Evolutionary conservation across 2,329 filamentous ascomycete genomes (phyloP).

Genomic region (Metarhizium robertsii): DNA sequence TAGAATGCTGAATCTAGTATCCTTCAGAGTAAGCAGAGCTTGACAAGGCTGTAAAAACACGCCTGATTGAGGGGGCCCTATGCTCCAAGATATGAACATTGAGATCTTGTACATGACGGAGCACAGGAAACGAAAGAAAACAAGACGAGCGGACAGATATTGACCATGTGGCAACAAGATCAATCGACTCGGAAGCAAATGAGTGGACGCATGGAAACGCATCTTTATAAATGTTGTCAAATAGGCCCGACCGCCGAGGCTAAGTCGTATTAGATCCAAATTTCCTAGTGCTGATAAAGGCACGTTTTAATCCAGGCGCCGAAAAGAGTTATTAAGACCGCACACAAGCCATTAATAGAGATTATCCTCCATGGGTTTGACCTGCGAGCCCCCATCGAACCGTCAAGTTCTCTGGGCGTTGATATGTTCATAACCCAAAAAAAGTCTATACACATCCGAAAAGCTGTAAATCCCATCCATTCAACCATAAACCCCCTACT

Average conservation of each 20-base stretch:
- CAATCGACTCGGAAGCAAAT: neutral
- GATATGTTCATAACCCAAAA: constrained; percentile 26
- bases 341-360: constrained; percentile 5
- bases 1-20: neutral
- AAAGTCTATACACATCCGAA: constrained; percentile 26
- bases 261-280: constrained; percentile 14
- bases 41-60: neutral
- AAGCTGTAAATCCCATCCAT: constrained; percentile 11
- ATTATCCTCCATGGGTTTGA: constrained; percentile 2
- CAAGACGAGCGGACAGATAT: too few species aligned
- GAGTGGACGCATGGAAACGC: constrained; percentile 12
- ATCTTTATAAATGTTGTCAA: constrained; percentile 12
- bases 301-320: constrained; percentile 21
- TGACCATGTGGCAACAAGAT: neutral
- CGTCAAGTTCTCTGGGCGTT: constrained; percentile 8
- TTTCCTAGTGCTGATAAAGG: constrained; percentile 17
- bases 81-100: neutral
- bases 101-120: neutral
- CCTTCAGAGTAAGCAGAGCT: neutral
- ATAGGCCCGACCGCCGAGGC: constrained; percentile 11
- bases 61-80: neutral
- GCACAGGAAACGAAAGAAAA: neutral
- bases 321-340: constrained; percentile 4
- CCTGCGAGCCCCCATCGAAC: constrained; percentile 1
- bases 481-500: constrained; percentile 15